Percentiles rank a stretch among this genome's conserved stretches.
Conservation (phyloP, 768 basidiomycete genomes). For the Tricholoma sp. region DNA sequence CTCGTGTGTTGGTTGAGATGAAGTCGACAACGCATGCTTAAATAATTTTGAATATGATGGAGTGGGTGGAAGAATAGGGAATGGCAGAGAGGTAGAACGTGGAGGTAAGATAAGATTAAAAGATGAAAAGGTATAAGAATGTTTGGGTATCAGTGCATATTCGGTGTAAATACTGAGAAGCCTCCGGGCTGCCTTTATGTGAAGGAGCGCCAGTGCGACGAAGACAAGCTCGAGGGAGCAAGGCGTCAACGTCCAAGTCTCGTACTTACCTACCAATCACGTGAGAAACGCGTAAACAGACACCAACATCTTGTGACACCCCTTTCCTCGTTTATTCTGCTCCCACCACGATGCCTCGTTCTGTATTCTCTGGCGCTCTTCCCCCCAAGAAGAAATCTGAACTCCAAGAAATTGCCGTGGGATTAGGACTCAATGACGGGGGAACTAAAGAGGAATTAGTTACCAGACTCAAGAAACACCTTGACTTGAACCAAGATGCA, state of each 20-base stretch:
- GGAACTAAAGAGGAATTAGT: slow-evolving; percentile 65
- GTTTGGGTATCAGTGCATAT: not conserved
- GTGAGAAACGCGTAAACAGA: slow-evolving; percentile 25
- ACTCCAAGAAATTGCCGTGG: slow-evolving; percentile 53
- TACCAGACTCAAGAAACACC: slow-evolving; percentile 55
- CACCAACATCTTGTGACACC: slow-evolving; percentile 12
- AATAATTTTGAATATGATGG: slow-evolving; percentile 10
- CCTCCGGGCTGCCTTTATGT: not conserved
- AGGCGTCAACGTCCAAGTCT: not conserved
- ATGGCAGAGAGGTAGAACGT: slow-evolving; percentile 10
- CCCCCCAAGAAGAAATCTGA: slow-evolving; percentile 67
- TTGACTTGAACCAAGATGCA: slow-evolving; percentile 47
- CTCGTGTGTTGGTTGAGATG: not conserved
- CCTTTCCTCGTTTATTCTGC: slow-evolving; percentile 24
- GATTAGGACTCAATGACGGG: slow-evolving; percentile 44
- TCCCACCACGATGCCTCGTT: slow-evolving; percentile 36
- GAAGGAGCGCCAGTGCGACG: slow-evolving; percentile 1
- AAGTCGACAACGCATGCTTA: slow-evolving; percentile 7
- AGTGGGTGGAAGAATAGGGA: slow-evolving; percentile 13
- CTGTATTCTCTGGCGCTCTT: slow-evolving; percentile 46
- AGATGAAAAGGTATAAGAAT: not conserved
- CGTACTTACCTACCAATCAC: slow-evolving; percentile 18
- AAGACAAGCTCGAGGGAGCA: not conserved
- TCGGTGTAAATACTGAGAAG: not conserved
- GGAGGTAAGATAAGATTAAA: not conserved